Conservation (phyloP, 2,329 filamentous ascomycete species). For the Cladosporium austrohemisphaericum region DNA sequence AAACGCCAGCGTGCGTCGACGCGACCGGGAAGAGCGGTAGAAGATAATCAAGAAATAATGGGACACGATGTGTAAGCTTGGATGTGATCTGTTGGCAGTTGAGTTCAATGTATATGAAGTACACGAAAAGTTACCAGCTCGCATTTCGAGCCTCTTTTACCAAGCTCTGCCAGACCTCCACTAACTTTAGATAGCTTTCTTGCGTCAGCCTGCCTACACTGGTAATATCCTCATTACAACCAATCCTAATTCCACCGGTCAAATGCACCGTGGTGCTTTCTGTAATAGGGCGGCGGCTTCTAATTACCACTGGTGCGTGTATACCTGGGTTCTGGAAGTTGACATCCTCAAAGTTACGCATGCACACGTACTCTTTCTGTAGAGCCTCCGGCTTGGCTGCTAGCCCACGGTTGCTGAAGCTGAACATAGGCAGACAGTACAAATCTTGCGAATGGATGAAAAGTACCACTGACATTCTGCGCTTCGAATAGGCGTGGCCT, state of each 20-base stretch:
- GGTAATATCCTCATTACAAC: slow-evolving; percentile 18
- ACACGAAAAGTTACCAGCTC: neutral
- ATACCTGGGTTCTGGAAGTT: slow-evolving; percentile 12
- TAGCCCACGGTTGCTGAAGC: slow-evolving; percentile 8
- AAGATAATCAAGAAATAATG: too few relatives aligned
- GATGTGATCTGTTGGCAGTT: too few relatives aligned
- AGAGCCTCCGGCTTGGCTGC: slow-evolving; percentile 6
- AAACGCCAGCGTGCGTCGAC: too few relatives aligned
- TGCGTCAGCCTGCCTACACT: slow-evolving; percentile 12
- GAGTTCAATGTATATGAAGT: neutral
- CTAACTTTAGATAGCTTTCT: neutral
- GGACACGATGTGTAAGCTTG: too few relatives aligned
- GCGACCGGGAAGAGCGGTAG: too few relatives aligned
- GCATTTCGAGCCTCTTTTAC: neutral
- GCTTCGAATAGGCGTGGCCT: slow-evolving; percentile 20
- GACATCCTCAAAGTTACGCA: slow-evolving; percentile 6
- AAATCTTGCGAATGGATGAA: slow-evolving; percentile 16
- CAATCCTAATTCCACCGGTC: slow-evolving; percentile 16
- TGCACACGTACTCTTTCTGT: slow-evolving; percentile 17
- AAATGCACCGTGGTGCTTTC: slow-evolving; percentile 15
- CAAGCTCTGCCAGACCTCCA: neutral
- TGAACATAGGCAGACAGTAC: slow-evolving; percentile 20
- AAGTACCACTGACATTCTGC: slow-evolving; percentile 21
- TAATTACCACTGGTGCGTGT: slow-evolving; percentile 3
- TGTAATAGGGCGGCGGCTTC: neutral